A percentile compares a stretch with the other conserved stretches of the same genome.
Evolutionary conservation across 176 grass and related monocot species (phyloP).

Genomic region (Juncus effusus): DNA sequence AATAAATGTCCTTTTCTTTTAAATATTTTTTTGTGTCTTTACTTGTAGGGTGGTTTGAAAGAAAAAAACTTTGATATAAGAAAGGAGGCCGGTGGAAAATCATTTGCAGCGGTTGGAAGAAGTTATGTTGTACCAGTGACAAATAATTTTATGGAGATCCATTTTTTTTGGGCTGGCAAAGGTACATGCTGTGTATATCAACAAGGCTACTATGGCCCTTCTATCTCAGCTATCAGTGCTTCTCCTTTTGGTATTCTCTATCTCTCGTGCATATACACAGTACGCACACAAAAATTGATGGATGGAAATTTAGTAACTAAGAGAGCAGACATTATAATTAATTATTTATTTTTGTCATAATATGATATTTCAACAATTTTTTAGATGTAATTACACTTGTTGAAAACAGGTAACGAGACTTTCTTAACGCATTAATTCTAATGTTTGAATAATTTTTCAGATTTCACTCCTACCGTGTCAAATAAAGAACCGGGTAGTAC

Average conservation of each 20-base stretch:
- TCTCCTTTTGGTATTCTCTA: slow-evolving; percentile 30
- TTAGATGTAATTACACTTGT: neutral
- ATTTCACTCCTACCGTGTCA: slow-evolving; percentile 49
- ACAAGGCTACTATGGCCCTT: slow-evolving; percentile 61
- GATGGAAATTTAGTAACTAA: too few relatives aligned
- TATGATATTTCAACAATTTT: neutral
- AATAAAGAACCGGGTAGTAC: slow-evolving; percentile 10
- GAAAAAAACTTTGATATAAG: slow-evolving; percentile 68
- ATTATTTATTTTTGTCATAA: neutral
- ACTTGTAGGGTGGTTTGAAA: slow-evolving; percentile 40
- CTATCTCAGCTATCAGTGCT: slow-evolving; percentile 57
- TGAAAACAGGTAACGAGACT: too few relatives aligned
- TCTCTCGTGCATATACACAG: neutral
- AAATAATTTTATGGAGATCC: slow-evolving; percentile 70
- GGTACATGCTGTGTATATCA: slow-evolving; percentile 65
- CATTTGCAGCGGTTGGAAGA: slow-evolving; percentile 41
- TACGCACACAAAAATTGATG: neutral
- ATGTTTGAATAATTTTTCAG: slow-evolving; percentile 29
- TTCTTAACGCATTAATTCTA: neutral
- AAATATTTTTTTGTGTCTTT: too few relatives aligned
- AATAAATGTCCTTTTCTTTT: too few relatives aligned
- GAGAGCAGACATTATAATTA: too few relatives aligned
- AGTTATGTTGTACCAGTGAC: slow-evolving; percentile 45
- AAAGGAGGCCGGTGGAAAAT: slow-evolving; percentile 60
- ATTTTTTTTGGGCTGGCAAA: slow-evolving; percentile 85